These are phyloP conservation scores for Mycena epipterygia DNA, from an alignment of 768 basidiomycete species.

Conservation along the genomic window DNA sequence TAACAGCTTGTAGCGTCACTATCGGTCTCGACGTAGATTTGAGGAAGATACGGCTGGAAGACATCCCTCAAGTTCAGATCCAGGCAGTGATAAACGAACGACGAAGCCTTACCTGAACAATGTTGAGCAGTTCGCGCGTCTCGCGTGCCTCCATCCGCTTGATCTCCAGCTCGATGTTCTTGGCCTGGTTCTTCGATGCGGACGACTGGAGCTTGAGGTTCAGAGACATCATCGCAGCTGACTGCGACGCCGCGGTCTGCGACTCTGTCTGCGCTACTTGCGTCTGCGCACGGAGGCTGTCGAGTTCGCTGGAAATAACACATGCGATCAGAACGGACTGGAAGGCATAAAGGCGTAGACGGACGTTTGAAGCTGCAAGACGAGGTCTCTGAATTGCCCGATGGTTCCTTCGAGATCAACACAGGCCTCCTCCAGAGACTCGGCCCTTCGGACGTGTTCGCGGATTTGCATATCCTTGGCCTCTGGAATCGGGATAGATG, in stretches of 20 bases:
- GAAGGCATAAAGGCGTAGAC: slow-evolving; percentile 23
- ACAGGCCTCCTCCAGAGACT: slow-evolving; percentile 81
- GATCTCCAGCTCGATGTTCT: slow-evolving; percentile 91
- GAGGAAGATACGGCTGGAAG: slow-evolving; percentile 88
- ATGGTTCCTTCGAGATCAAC: slow-evolving; percentile 92
- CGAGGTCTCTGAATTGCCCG: slow-evolving; percentile 92
- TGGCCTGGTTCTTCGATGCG: slow-evolving; percentile 91
- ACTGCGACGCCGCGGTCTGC: slow-evolving; percentile 86
- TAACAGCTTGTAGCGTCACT: slow-evolving; percentile 90
- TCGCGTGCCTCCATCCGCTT: slow-evolving; percentile 88
- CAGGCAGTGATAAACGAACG: slow-evolving; percentile 1
- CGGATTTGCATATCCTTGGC: slow-evolving; percentile 78
- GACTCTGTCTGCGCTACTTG: slow-evolving; percentile 89
- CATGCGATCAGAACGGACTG: background rate
- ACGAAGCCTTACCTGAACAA: slow-evolving; percentile 75
- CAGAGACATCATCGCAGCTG: slow-evolving; percentile 93
- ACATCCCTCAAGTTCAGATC: slow-evolving; percentile 2
- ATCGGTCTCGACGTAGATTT: slow-evolving; percentile 91
- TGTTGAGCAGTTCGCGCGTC: slow-evolving; percentile 81
- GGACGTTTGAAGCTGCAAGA: slow-evolving; percentile 85
- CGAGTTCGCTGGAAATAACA: slow-evolving; percentile 76
- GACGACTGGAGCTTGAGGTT: slow-evolving; percentile 95
- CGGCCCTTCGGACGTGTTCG: slow-evolving; percentile 75
- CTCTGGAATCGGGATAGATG: slow-evolving; percentile 55
- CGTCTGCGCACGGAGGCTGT: slow-evolving; percentile 85